A percentile compares a stretch with the other conserved stretches of the same genome.
Conservation (phyloP, 2,329 filamentous ascomycete species). For the Talaromyces sp. region DNA sequence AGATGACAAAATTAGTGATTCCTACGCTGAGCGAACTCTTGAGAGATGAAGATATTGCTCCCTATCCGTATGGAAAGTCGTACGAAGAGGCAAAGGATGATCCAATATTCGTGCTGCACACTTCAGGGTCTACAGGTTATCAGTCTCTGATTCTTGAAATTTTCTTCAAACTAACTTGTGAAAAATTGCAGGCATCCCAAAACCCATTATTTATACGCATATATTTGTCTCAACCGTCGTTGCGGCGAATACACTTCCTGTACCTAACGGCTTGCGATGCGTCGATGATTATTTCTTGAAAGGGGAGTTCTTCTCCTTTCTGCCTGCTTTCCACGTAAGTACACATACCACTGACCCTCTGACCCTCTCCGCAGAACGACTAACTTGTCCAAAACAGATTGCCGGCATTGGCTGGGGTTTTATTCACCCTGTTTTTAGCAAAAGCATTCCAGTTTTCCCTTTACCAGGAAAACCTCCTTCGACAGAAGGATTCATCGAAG, state of each 20-base stretch:
- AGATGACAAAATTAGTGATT: neutral
- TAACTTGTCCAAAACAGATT: neutral
- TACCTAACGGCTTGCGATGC: neutral
- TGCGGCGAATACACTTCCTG: neutral
- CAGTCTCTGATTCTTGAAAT: neutral
- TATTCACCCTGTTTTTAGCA: neutral
- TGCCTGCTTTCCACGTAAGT: constrained; percentile 8
- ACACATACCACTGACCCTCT: no score
- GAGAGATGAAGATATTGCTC: neutral
- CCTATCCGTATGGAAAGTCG: constrained; percentile 8
- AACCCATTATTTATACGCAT: neutral
- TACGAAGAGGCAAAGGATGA: constrained; percentile 7
- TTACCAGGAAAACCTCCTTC: constrained; percentile 2
- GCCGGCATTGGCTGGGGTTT: constrained; percentile 7
- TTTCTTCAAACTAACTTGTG: neutral
- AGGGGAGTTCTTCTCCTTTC: constrained; percentile 7
- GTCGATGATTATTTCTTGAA: neutral
- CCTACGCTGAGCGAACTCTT: constrained; percentile 2
- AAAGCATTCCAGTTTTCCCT: neutral
- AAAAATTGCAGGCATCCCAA: neutral
- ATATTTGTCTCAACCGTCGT: neutral
- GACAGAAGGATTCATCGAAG: constrained; percentile 2
- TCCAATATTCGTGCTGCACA: constrained; percentile 5
- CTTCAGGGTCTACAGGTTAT: constrained; percentile 2
- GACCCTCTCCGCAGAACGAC: no score